Conservation (phyloP, 2,329 filamentous ascomycete species). For the Stagonosporopsis chrysanthemi region DNA sequence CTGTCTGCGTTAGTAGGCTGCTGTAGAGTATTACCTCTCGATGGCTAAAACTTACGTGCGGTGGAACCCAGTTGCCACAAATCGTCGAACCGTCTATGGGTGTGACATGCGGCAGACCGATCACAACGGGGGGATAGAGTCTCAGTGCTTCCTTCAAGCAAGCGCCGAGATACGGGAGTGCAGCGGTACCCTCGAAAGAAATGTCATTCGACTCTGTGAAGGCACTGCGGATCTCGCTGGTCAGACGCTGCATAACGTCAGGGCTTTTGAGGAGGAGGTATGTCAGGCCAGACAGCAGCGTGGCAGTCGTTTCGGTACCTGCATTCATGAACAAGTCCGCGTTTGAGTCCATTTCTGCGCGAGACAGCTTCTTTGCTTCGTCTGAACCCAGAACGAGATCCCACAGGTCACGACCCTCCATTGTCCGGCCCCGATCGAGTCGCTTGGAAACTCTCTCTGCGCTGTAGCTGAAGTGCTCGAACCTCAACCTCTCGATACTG, state of each 20-base stretch:
- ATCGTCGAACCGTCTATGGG: conserved; percentile 29
- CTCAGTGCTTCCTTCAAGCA: conserved; percentile 37
- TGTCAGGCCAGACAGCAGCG: conserved; percentile 30
- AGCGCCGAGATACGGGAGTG: conserved; percentile 24
- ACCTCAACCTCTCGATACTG: conserved; percentile 16
- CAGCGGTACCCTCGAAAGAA: neutral
- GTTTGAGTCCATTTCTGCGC: neutral
- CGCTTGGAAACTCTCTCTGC: conserved; percentile 39
- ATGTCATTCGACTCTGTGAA: neutral
- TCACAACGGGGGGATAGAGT: conserved; percentile 38
- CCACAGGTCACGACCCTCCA: conserved; percentile 50
- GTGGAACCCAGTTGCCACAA: neutral
- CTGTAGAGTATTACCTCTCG: neutral
- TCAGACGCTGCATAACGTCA: conserved; percentile 20
- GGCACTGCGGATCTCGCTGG: neutral
- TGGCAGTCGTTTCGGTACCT: conserved; percentile 42
- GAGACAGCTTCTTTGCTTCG: neutral
- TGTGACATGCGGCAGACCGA: conserved; percentile 35
- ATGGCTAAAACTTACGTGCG: neutral
- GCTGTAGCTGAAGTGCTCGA: conserved; percentile 29
- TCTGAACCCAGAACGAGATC: conserved; percentile 48
- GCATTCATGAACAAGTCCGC: conserved; percentile 35
- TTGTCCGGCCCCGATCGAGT: conserved; percentile 35
- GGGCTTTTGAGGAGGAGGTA: conserved; percentile 39
- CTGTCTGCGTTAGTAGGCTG: neutral